Base-by-base conservation (phyloP, 371 early-diverging fungal species). In the Fennellomyces sp. region DNA sequence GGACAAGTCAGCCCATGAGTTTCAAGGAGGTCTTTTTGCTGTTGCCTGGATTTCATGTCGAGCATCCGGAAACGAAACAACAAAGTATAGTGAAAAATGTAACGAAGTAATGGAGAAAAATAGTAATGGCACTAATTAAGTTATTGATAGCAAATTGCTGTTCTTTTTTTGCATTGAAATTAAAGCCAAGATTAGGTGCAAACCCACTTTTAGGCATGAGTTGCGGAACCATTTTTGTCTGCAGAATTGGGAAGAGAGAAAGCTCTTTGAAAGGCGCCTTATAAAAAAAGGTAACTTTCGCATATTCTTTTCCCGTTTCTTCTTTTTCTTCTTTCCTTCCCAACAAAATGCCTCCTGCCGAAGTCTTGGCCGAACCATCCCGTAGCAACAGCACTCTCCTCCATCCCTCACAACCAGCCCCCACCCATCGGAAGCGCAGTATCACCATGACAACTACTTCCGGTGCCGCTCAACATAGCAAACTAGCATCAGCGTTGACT, bases 211-310 rank as follows among this genome's bases (percentile, higher is more conserved):
- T 53, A 38, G 33, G 38, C 38, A 53, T 53, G 38, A 36, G 54
- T 36, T 51, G 23, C 29, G 51, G 51, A 51, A 53, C 38, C 33
- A 36, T 53, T 53, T 53, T 36, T 38, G 33, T 53, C 54, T 53
- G 36, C 25, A 26, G 36, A 33, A 36, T 17, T 53, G 38, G 36
- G 17, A 26, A 19, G 21, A 31, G n/a, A 17, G 25, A 36, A 33
- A 30, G 19, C 17, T 8, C 48, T 11, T 47, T 47, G 48, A n/a
- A 39, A n/a, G n/a, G 17, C 35, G 7, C 11, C 23, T 45, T 45
- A 17, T 45, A 45, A 10, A 45, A 45, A 45, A 45, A 5, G 19
- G 23, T 15, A 17, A 17, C 23, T 15, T 29, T 28, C 28, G 26
- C 52, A 17, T 36, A 26, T 26, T 54, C 17, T 54, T 26, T 39